Conservation (phyloP, 176 grass and related monocot genomes). For the Dendrocalamus sinicus region DNA sequence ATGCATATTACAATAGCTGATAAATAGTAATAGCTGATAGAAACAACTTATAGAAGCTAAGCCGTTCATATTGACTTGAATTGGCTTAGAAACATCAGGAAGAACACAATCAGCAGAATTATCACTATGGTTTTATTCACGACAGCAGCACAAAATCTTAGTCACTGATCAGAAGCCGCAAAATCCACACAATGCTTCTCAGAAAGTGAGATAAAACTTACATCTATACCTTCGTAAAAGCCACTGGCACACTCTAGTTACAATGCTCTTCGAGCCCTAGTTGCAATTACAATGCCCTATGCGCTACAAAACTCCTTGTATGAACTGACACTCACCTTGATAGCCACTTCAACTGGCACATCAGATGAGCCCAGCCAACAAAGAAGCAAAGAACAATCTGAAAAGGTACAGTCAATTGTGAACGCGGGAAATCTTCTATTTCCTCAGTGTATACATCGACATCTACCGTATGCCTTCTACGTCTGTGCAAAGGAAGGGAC, state of each 20-base stretch:
- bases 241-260: constrained; percentile 28
- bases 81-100: not conserved
- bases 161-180: not conserved
- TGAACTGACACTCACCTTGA: constrained; percentile 28
- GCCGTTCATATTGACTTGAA: too few relatives aligned
- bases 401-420: constrained; percentile 30
- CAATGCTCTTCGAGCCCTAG: constrained; percentile 37
- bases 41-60: too few relatives aligned
- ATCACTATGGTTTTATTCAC: not conserved
- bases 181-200: not conserved
- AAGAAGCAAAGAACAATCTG: constrained; percentile 38
- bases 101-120: not conserved
- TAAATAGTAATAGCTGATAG: too few relatives aligned
- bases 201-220: not conserved
- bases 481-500: not conserved
- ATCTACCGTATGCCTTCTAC: constrained; percentile 20
- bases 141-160: constrained; percentile 6
- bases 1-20: too few relatives aligned
- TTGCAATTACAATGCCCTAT: constrained; percentile 38
- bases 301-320: constrained; percentile 51
- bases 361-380: constrained; percentile 38
- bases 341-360: constrained; percentile 27
- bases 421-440: constrained; percentile 20
- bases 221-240: not conserved
- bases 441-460: constrained; percentile 26